Base-by-base conservation (phyloP, 179 eudicot genomes). In the Camellia oleifera region DNA sequence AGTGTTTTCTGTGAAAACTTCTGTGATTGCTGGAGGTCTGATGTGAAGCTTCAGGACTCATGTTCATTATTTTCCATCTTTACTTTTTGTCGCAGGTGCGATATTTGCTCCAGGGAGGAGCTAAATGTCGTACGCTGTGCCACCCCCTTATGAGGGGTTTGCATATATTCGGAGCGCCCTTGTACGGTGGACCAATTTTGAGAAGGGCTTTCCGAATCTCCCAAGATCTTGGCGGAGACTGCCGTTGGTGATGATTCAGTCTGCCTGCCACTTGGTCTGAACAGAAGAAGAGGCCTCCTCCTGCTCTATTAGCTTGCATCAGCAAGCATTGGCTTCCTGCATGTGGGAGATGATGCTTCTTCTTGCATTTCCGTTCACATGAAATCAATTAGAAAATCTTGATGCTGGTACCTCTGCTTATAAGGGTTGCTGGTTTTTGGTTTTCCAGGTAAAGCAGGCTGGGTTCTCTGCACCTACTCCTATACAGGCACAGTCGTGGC, bases 101-200 rank as follows among this genome's bases (percentile, higher is more conserved):
- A 97, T 94, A 97, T 97, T 94, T 92, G 97, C 99, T 97, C 98
- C 97, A 86, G 83, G 93, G 95, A 88, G 99, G 99, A 97, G 99
- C 90, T 87, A 89, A 89, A 97, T 97, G 97, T 97, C 98, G 99
- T 92, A 97, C 94, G 86, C 97, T 94, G 98, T 90, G 96, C 88
- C 56, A 81, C 94, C 94, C 92, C 90, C 84, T 87, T 85, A 79
- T 82, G 79, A 88, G 90, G 91, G 92, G 89, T 86, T 90, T 89
- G 82, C 80, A 78, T 86, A 44, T 87, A 75, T 80, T 82, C 89
- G 90, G 91, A 81, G 85, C 64, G 85, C 88, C 88, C 91, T 91
- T 86, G 81, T 82, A 73, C 77, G 90, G 88, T 86, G 93, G 94
- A 86, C 92, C 89, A 81, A 87, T 82, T 80, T 80, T 84, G 85